Evolutionary conservation across 129 eudicot genomes (phyloP), one percentile per base, ranked within the genome.

Genomic region (Mikania micrantha): DNA sequence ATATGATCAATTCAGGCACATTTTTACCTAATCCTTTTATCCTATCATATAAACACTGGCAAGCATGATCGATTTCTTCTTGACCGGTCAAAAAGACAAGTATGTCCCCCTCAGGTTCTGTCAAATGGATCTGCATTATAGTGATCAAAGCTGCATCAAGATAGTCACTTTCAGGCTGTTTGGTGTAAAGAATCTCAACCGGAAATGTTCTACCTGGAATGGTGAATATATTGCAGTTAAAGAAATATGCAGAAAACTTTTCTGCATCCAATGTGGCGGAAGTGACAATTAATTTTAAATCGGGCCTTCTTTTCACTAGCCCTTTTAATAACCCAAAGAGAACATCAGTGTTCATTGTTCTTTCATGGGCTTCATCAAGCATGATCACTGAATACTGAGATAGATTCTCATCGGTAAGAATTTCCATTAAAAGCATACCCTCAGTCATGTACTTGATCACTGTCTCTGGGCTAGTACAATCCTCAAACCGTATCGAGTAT

Each of bases 301-400:
- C 95, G 0, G 83, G 82, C 48, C 97, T 79, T 60, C 93, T 74
- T 40, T 76, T 74, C 39, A 91, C 69, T 11, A 91, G 90, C 64
- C 79, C 77, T 73, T 91, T 91, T 9, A 87, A 59, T 6, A 87
- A 21, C 2, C 95, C 95, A 71, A 91, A 91, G 5, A 91, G 90
- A 32, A 90, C 97, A 72, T 90, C 97, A 0, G 97, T 90, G 73
- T 87, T 79, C 45, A 91, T 79, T 8, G 97, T 87, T 73, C 97
- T 77, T 80, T 87, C 97, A 6, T 87, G 95, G 24, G 90, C 95
- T 79, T 91, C 97, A 62, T 91, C 97, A 66, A 91, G 95, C 97
- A 91, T 91, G 24, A 91, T 68, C 16, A 90, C 91, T 0, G 97
- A 90, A 41, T 90, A 90, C 52, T 87, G 93, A n/a, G 95, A 80